Evolutionary conservation across 768 basidiomycete species (phyloP).

Genomic region (Naematelia encephala): DNA sequence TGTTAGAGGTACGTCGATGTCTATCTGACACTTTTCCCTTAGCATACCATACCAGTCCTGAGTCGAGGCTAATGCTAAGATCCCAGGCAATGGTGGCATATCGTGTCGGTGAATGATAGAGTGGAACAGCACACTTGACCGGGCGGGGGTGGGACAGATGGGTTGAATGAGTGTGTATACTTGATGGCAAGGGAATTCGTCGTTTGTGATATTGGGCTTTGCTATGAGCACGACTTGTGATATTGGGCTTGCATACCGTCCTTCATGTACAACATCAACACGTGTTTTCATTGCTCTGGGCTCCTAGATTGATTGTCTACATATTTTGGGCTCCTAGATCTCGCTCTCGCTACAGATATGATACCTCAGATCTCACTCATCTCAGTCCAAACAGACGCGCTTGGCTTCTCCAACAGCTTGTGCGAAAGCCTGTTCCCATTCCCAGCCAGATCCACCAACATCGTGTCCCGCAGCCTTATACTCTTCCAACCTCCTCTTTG

Average conservation of each 20-base stretch:
- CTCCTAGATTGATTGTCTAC: no score
- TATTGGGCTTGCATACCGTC: not conserved
- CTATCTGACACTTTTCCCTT: no score
- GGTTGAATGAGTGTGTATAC: no score
- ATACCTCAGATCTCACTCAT: no score
- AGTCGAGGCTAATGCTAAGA: not conserved
- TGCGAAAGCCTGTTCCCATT: slow-evolving; percentile 58
- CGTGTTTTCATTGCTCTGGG: no score
- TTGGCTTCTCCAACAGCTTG: slow-evolving; percentile 55
- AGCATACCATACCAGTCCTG: not conserved
- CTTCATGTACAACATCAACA: not conserved
- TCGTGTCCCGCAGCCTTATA: slow-evolving; percentile 51
- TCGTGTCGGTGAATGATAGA: slow-evolving; percentile 70
- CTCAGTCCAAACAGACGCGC: slow-evolving; percentile 9
- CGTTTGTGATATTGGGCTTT: no score
- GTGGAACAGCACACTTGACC: no score
- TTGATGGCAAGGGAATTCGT: no score
- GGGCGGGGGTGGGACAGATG: no score
- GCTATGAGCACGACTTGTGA: not conserved
- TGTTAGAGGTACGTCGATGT: slow-evolving; percentile 58
- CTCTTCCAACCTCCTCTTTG: slow-evolving; percentile 54
- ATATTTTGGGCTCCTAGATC: no score
- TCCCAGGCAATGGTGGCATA: slow-evolving; percentile 95
- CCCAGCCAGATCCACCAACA: slow-evolving; percentile 62
- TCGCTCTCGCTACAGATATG: no score